Conservation (phyloP, 345 rosid species). For the Eucalyptus pauciflora region DNA sequence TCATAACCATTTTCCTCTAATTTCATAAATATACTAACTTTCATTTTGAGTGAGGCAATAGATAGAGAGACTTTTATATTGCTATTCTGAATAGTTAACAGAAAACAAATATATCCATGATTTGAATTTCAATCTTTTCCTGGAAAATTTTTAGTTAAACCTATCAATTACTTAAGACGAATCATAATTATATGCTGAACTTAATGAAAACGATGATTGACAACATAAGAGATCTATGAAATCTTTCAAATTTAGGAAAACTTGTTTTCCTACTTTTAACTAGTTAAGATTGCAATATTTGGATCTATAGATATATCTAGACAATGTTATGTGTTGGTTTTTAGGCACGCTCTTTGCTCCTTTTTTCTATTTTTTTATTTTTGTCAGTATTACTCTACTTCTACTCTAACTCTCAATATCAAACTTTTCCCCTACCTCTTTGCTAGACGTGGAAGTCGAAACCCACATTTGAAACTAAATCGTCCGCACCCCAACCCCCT, state of each 20-base stretch:
- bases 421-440: no score
- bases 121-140: background rate
- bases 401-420: no score
- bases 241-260: background rate
- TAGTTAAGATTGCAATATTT: background rate
- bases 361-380: background rate
- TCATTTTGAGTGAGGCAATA: background rate
- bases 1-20: background rate
- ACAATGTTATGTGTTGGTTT: background rate
- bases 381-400: no score
- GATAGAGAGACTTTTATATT: background rate
- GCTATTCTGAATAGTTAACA: background rate
- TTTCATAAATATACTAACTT: background rate
- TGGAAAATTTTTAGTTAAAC: background rate
- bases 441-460: no score
- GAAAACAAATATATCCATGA: background rate
- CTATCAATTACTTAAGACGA: background rate
- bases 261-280: background rate
- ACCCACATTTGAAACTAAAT: no score
- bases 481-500: no score
- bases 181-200: background rate
- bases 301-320: background rate
- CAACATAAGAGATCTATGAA: background rate
- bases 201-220: background rate
- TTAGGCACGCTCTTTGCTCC: background rate